Base-by-base conservation (phyloP, 805 yeast species). In the Sungouiella blattae region DNA sequence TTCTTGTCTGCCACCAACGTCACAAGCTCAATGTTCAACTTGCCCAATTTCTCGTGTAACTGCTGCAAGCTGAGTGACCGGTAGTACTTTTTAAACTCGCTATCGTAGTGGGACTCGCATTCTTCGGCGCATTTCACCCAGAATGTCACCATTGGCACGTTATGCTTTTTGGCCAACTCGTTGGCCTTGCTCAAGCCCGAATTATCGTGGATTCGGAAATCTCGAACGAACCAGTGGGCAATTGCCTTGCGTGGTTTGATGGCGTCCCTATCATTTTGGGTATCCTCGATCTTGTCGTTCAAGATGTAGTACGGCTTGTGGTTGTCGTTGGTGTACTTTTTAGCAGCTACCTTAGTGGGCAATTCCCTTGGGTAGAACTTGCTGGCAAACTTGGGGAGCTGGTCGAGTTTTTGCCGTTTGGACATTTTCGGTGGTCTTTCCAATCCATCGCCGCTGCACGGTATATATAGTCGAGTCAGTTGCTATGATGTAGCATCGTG, bases 171-270 rank as follows among this genome's bases (percentile, higher is more conserved):
- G 2, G 69, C 69, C 6, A 53, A 40, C 15, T 58, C 40, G 25
- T 65, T 44, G 1, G 74, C 72, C 12, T 57, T 41, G 11, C 41
- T 50, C 26, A 75, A 54, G 0, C 67, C 72, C 1, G 52, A 54
- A 44, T 75, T 75, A 46, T 75, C 77, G 7, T 47, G 52, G 6
- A 64, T 36, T 29, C 80, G 54, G 18, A 75, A 51, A 42, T 76
- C 81, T 24, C 64, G 58, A 12, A 69, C 49, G 35, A 75, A 73
- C 65, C 77, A 63, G 47, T 73, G 77, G 13, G 70, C 63, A 11
- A 68, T 55, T 17, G 47, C 46, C n/a, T 45, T 55, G 18, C 44
- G 43, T 12, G 37, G 20, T 17, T 46, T 32, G 11, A 49, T 16
- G 11, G 14, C 33, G 11, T 37, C 35, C 14, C 45, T 37, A 33